Evolutionary conservation across 148 eudicot species (phyloP).

Genomic region (Chenopodium formosanum): DNA sequence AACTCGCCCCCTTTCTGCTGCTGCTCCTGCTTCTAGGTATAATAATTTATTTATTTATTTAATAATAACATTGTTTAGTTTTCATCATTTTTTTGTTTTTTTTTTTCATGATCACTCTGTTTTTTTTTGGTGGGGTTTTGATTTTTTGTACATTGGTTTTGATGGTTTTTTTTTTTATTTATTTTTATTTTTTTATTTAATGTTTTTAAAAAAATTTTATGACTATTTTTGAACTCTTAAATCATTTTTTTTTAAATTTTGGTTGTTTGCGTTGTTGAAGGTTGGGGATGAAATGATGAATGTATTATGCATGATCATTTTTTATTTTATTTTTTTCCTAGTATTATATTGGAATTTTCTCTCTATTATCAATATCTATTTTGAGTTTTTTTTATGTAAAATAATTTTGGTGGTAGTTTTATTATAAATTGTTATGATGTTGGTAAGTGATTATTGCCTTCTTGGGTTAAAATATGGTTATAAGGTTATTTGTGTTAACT

Average conservation of each 20-base stretch:
- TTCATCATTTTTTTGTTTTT: background rate
- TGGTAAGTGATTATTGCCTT: background rate
- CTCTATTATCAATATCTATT: background rate
- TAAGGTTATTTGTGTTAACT: background rate
- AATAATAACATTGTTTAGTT: background rate
- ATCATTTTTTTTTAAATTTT: background rate
- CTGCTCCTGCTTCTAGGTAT: constrained; percentile 26
- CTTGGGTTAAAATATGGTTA: background rate
- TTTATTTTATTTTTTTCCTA: too few relatives aligned
- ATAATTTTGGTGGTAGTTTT: background rate
- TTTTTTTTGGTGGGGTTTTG: too few relatives aligned
- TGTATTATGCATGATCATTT: too few relatives aligned
- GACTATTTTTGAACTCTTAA: background rate
- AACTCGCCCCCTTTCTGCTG: constrained; percentile 13
- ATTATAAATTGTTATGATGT: background rate
- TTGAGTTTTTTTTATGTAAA: background rate
- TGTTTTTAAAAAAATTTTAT: background rate
- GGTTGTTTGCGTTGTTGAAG: background rate
- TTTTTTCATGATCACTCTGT: background rate
- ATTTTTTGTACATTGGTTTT: too few relatives aligned
- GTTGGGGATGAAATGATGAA: background rate
- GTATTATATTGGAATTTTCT: too few relatives aligned
- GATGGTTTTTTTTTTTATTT: too few relatives aligned
- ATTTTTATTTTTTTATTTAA: background rate
- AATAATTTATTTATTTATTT: too few relatives aligned